Evolutionary conservation across 1,284 basidiomycete species (phyloP).

Genomic region (Ceratorhiza oryzae-sativae): DNA sequence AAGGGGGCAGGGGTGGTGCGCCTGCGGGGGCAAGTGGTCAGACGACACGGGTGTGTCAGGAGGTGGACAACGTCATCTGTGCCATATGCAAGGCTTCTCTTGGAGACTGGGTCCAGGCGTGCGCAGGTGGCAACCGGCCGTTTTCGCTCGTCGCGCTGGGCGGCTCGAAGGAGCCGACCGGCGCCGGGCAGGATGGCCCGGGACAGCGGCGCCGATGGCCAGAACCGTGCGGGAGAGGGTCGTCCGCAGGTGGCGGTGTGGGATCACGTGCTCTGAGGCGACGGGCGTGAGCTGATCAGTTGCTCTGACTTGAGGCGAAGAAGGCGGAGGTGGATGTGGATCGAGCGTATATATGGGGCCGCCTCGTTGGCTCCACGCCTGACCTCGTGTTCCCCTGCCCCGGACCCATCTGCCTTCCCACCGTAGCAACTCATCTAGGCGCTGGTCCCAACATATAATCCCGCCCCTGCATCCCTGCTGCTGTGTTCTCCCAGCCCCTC

Average conservation of each 20-base stretch:
- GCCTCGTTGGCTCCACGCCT: slow-evolving; percentile 26
- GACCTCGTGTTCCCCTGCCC: slow-evolving; percentile 23
- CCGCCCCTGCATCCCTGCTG: background rate
- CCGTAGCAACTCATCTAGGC: background rate
- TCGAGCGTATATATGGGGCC: background rate
- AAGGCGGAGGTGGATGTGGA: background rate
- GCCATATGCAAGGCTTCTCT: no score
- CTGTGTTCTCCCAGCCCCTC: background rate
- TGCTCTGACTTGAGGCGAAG: background rate
- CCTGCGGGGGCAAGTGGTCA: background rate
- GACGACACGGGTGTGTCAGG: background rate
- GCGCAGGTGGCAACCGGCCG: no score
- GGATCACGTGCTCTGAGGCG: background rate
- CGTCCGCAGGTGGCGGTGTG: background rate
- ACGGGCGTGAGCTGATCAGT: background rate
- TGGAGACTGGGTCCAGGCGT: no score
- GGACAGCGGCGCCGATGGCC: no score
- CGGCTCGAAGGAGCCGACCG: background rate
- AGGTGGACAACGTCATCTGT: background rate
- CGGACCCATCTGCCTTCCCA: slow-evolving; percentile 9
- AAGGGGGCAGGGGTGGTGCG: background rate
- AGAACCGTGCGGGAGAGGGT: background rate
- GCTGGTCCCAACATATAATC: slow-evolving; percentile 2
- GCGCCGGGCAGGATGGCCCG: no score
- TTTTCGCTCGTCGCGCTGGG: background rate